These are phyloP conservation scores for Exophiala sp. DNA, from an alignment of 2,329 filamentous ascomycete genomes.

Conservation along the genomic window DNA sequence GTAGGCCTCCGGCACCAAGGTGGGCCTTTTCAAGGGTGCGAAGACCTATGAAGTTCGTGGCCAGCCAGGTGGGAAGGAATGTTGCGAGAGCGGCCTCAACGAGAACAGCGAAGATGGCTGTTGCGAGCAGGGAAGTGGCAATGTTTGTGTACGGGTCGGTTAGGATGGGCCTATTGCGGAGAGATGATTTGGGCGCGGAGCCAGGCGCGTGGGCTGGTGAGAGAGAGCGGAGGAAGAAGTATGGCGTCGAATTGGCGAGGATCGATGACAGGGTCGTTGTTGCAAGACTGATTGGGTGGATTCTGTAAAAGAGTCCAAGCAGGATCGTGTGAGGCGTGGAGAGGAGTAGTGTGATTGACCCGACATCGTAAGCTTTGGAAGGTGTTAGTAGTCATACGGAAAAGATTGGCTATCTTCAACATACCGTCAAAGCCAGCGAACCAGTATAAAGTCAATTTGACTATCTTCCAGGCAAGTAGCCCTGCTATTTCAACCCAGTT, in stretches of 20 bases:
- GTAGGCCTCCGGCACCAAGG: slow-evolving; percentile 54
- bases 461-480: slow-evolving; percentile 55
- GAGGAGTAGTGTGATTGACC: slow-evolving; percentile 64
- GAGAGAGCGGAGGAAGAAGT: slow-evolving; percentile 67
- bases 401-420: slow-evolving; percentile 10
- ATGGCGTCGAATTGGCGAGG: slow-evolving; percentile 67
- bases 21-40: slow-evolving; percentile 66
- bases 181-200: slow-evolving; percentile 35
- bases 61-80: slow-evolving; percentile 68
- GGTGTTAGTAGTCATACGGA: not conserved
- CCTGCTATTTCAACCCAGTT: slow-evolving; percentile 59
- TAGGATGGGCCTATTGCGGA: slow-evolving; percentile 63
- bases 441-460: slow-evolving; percentile 72
- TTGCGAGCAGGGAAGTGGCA: slow-evolving; percentile 65
- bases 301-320: slow-evolving; percentile 71
- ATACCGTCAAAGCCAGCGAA: slow-evolving; percentile 64
- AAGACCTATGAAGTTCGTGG: slow-evolving; percentile 71
- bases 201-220: slow-evolving; percentile 61
- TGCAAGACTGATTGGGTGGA: slow-evolving; percentile 60
- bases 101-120: slow-evolving; percentile 70
- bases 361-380: slow-evolving; percentile 59
- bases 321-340: slow-evolving; percentile 75
- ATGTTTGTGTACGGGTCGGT: slow-evolving; percentile 60
- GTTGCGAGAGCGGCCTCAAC: slow-evolving; percentile 67
- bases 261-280: slow-evolving; percentile 66